phyloP scores from a whole-genome alignment of 2,329 filamentous ascomycete species.

The Trichoderma asperellum region DNA sequence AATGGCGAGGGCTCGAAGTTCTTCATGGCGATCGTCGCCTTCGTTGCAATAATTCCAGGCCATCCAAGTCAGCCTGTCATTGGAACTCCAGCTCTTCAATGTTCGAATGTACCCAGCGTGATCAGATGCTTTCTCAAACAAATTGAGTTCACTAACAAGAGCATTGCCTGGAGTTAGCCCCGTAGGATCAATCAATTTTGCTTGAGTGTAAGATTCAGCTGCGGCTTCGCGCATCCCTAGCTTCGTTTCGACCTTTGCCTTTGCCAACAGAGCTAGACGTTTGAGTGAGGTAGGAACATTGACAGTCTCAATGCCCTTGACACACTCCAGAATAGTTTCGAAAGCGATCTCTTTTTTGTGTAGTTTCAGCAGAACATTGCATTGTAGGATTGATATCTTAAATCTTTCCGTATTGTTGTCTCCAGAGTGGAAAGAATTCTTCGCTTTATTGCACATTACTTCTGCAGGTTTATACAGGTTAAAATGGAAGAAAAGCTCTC shows the following conservation, averaged over 20 bases:
- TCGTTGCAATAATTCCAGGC: conserved; percentile 32
- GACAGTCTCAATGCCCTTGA: not conserved
- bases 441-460: conserved; percentile 31
- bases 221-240: conserved; percentile 28
- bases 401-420: conserved; percentile 29
- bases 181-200: conserved; percentile 33
- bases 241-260: conserved; percentile 32
- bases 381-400: conserved; percentile 31
- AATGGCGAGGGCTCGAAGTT: conserved; percentile 31
- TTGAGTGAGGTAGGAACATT: conserved; percentile 29
- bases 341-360: conserved; percentile 29
- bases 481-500: conserved; percentile 31
- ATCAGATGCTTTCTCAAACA: conserved; percentile 30
- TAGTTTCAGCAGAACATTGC: conserved; percentile 29
- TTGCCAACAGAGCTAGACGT: conserved; percentile 31
- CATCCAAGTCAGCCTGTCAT: conserved; percentile 38
- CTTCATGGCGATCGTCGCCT: not conserved
- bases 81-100: conserved; percentile 35
- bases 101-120: conserved; percentile 29
- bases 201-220: conserved; percentile 29
- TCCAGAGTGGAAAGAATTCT: conserved; percentile 21
- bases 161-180: conserved; percentile 31
- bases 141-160: conserved; percentile 33
- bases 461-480: conserved; percentile 31
- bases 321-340: conserved; percentile 28